Percentiles rank a stretch among this genome's conserved stretches.
Conservation (phyloP, 495 filamentous ascomycete species). For the Usnea hakonensis region DNA sequence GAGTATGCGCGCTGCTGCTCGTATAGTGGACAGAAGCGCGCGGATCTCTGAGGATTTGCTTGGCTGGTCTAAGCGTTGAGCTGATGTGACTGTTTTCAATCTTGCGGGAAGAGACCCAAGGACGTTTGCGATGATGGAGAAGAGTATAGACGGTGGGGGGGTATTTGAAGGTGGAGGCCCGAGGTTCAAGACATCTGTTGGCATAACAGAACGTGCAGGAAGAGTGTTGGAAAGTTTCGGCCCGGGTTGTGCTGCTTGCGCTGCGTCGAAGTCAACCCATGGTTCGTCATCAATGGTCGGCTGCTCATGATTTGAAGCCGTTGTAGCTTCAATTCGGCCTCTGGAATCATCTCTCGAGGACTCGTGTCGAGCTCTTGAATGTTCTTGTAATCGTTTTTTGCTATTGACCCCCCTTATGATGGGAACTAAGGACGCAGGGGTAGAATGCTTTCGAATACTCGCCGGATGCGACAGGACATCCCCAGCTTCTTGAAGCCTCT, state of each 20-base stretch:
- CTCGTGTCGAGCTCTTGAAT: not conserved
- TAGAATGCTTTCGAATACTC: not conserved
- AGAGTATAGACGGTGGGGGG: constrained; percentile 75
- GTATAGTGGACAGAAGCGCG: constrained; percentile 48
- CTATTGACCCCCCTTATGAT: not conserved
- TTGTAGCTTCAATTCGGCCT: not conserved
- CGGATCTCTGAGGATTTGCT: constrained; percentile 26
- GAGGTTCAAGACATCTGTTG: not conserved
- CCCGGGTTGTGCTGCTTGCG: not conserved
- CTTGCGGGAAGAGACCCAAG: constrained; percentile 41
- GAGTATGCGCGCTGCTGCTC: constrained; percentile 70
- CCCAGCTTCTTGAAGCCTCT: not conserved
- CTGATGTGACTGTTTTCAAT: constrained; percentile 6
- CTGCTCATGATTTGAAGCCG: not conserved
- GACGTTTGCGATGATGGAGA: constrained; percentile 63
- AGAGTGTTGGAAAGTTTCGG: not conserved
- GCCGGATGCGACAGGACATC: not conserved
- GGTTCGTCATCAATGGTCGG: not conserved
- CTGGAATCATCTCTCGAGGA: not conserved
- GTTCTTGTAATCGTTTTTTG: not conserved
- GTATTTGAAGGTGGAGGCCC: constrained; percentile 69
- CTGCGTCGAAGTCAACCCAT: not conserved
- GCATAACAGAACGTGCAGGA: not conserved
- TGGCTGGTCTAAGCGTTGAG: not conserved
- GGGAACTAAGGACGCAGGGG: not conserved